Evolutionary conservation across 768 basidiomycete genomes (phyloP).

Genomic region (Lactifluus volemus): DNA sequence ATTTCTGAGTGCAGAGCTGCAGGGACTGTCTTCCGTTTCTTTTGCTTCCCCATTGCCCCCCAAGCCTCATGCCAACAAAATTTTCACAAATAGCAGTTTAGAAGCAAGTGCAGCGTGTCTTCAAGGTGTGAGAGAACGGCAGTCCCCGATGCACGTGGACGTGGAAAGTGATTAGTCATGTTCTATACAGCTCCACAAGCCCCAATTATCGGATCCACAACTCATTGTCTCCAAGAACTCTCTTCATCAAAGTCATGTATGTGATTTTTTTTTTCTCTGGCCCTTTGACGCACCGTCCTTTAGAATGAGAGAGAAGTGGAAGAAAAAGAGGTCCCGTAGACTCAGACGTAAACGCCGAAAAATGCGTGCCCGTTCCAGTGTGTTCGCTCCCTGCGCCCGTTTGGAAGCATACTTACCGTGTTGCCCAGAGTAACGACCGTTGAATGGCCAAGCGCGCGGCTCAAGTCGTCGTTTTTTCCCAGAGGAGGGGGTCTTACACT

Average conservation of each 20-base stretch:
- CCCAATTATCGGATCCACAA: constrained; percentile 17
- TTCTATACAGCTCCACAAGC: constrained; percentile 30
- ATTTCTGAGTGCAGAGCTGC: constrained; percentile 53
- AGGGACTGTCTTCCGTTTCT: constrained; percentile 39
- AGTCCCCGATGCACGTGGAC: neutral
- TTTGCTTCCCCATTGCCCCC: constrained; percentile 31
- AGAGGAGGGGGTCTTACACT: neutral
- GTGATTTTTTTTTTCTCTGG: neutral
- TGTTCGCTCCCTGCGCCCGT: constrained; percentile 28
- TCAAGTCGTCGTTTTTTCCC: neutral
- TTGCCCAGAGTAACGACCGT: constrained; percentile 29
- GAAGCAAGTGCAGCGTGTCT: neutral
- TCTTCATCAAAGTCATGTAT: constrained; percentile 19
- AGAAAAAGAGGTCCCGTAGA: constrained; percentile 90
- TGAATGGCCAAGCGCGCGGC: constrained; percentile 11
- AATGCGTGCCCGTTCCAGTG: constrained; percentile 92
- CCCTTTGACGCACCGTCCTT: neutral
- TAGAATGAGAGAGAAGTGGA: constrained; percentile 95
- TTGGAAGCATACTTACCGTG: neutral
- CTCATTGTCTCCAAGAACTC: constrained; percentile 5
- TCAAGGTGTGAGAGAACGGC: neutral
- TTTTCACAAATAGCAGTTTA: no score
- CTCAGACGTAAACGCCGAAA: constrained; percentile 93
- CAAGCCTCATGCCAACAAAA: neutral
- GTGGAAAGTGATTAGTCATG: constrained; percentile 25